Percentiles rank a stretch among this genome's conserved stretches.
Evolutionary conservation across 2,329 filamentous ascomycete genomes (phyloP).

Genomic region (Colletotrichum paranaense): DNA sequence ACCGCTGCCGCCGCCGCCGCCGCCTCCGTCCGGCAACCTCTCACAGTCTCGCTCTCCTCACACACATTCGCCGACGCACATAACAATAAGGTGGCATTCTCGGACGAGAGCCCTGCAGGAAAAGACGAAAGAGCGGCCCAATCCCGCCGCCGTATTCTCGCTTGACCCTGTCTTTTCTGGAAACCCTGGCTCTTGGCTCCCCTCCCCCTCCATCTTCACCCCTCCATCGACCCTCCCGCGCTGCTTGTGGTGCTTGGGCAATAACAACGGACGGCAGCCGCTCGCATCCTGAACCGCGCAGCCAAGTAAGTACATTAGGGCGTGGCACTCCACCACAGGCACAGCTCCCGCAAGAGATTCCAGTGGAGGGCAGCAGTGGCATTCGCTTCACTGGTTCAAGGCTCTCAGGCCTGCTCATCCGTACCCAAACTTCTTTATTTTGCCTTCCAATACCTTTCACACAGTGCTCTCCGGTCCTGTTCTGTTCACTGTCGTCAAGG

Average conservation of each 20-base stretch:
- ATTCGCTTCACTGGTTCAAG: neutral
- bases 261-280: conserved; percentile 8
- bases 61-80: neutral
- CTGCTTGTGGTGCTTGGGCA: neutral
- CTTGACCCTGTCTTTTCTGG: conserved; percentile 29
- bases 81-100: neutral
- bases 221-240: conserved; percentile 23
- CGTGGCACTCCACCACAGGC: neutral
- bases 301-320: neutral
- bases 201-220: conserved; percentile 19
- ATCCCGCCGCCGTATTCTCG: conserved; percentile 25
- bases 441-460: too few species aligned
- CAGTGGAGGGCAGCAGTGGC: neutral
- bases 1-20: too few species aligned
- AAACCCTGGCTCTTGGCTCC: conserved; percentile 9
- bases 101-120: conserved; percentile 28
- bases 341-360: neutral
- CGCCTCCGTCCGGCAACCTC: neutral
- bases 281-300: neutral
- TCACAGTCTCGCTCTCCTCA: neutral
- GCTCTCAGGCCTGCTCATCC: neutral
- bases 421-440: neutral
- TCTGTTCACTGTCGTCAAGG: neutral
- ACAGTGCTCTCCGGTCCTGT: neutral
- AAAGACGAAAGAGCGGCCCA: conserved; percentile 8